These are phyloP conservation scores for Aspergillus sergii DNA, from an alignment of 2,329 filamentous ascomycete species.

Conservation along the genomic window DNA sequence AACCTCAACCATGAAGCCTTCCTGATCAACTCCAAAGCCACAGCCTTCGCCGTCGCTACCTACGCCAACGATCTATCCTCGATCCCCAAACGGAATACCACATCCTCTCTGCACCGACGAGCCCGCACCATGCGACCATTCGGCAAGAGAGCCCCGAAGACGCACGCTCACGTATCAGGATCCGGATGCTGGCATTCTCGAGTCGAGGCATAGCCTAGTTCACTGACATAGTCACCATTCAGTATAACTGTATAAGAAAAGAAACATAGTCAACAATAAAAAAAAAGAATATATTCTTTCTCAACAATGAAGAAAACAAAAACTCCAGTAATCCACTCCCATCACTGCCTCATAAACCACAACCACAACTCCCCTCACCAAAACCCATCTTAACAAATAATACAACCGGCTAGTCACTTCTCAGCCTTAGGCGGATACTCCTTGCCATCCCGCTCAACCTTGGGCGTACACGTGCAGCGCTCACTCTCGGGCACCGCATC, in stretches of 20 bases:
- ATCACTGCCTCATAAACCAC: not conserved
- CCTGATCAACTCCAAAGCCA: slow-evolving; percentile 29
- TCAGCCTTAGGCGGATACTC: slow-evolving; percentile 66
- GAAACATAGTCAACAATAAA: not conserved
- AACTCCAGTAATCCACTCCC: not conserved
- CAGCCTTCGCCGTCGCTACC: slow-evolving; percentile 30
- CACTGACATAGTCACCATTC: not conserved
- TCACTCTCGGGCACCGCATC: slow-evolving; percentile 59
- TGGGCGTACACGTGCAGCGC: slow-evolving; percentile 68
- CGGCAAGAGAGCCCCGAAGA: slow-evolving; percentile 7
- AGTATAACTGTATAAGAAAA: not conserved
- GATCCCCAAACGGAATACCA: slow-evolving; percentile 21
- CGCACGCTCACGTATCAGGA: slow-evolving; percentile 20
- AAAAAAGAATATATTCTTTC: not conserved
- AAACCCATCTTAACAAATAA: slow-evolving; percentile 11
- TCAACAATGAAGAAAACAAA: not conserved
- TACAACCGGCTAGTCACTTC: slow-evolving; percentile 42
- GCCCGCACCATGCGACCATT: slow-evolving; percentile 1
- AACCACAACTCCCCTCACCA: not conserved
- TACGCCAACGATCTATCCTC: slow-evolving; percentile 27
- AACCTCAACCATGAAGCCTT: slow-evolving; percentile 52
- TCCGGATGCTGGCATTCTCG: slow-evolving; percentile 27
- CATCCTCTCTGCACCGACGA: not conserved
- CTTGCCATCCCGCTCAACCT: slow-evolving; percentile 62
- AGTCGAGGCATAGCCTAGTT: slow-evolving; percentile 13